A percentile compares a stretch with the other conserved stretches of the same genome.
phyloP scores from a whole-genome alignment of 441 rosid genomes.

The Mallotus japonicus region DNA sequence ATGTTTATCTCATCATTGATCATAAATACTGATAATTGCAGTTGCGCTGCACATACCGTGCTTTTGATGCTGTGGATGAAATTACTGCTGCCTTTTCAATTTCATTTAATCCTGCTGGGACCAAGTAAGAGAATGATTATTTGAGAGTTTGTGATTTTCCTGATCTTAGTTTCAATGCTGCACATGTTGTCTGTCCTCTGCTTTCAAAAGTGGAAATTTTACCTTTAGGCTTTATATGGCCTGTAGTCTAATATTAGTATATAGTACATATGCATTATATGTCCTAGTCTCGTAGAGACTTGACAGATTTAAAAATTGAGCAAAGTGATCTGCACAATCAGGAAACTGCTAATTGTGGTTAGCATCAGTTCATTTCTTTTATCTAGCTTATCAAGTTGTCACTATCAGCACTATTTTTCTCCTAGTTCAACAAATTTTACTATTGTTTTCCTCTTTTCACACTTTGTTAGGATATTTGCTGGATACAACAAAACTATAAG shows the following conservation, averaged over 20 bases:
- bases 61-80: slow-evolving; percentile 94
- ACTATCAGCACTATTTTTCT: background rate
- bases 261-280: background rate
- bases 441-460: slow-evolving; percentile 20
- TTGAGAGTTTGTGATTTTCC: background rate
- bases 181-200: background rate
- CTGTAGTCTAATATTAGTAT: background rate
- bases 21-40: slow-evolving; percentile 37
- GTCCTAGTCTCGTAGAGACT: background rate
- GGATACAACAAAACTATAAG: slow-evolving; percentile 86
- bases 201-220: background rate
- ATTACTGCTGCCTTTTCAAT: slow-evolving; percentile 87
- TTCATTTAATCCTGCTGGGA: slow-evolving; percentile 81
- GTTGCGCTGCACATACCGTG: slow-evolving; percentile 96
- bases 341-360: background rate
- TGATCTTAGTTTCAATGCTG: background rate
- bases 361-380: background rate
- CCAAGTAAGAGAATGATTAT: slow-evolving; percentile 57
- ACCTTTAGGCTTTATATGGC: background rate
- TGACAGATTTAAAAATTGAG: background rate
- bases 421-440: background rate
- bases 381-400: background rate
- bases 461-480: slow-evolving; percentile 68
- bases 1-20: slow-evolving; percentile 22
- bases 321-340: background rate